Percentiles rank a stretch among this genome's conserved stretches.
These are phyloP conservation scores for Tricholomella constricta DNA, from an alignment of 768 basidiomycete genomes.

Conservation along the genomic window DNA sequence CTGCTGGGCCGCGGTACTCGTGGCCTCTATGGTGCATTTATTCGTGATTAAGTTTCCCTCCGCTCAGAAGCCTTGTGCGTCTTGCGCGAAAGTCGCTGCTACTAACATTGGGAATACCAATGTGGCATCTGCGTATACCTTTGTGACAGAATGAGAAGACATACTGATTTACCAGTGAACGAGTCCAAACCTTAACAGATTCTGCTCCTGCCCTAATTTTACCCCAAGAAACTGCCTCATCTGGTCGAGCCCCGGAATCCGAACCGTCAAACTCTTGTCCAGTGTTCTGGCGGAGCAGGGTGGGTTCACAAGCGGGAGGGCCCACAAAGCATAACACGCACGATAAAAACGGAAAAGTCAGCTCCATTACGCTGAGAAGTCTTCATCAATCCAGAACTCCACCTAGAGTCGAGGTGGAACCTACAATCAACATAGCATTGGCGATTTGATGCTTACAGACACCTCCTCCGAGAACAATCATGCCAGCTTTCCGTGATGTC, in stretches of 20 bases:
- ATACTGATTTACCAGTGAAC: background rate
- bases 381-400: conserved; percentile 6
- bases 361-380: conserved; percentile 87
- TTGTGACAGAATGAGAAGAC: conserved; percentile 10
- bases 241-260: conserved; percentile 94
- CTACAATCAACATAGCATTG: conserved; percentile 98
- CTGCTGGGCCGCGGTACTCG: background rate
- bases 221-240: conserved; percentile 98
- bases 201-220: conserved; percentile 90
- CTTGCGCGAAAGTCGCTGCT: conserved; percentile 87
- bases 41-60: background rate
- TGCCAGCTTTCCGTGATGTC: conserved; percentile 89
- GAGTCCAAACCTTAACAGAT: conserved; percentile 68
- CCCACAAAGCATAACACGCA: conserved; percentile 34
- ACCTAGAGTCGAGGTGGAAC: conserved; percentile 19
- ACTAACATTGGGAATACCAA: conserved; percentile 94
- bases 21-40: background rate
- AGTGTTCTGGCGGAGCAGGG: conserved; percentile 67
- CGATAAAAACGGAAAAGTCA: conserved; percentile 95
- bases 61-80: conserved; percentile 13
- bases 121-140: conserved; percentile 96
- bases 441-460: conserved; percentile 99
- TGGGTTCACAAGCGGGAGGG: background rate
- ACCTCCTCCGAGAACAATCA: conserved; percentile 97
- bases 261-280: conserved; percentile 99